These are phyloP conservation scores for Kregervanrija delftensis DNA, from an alignment of 805 yeast species.

Conservation along the genomic window DNA sequence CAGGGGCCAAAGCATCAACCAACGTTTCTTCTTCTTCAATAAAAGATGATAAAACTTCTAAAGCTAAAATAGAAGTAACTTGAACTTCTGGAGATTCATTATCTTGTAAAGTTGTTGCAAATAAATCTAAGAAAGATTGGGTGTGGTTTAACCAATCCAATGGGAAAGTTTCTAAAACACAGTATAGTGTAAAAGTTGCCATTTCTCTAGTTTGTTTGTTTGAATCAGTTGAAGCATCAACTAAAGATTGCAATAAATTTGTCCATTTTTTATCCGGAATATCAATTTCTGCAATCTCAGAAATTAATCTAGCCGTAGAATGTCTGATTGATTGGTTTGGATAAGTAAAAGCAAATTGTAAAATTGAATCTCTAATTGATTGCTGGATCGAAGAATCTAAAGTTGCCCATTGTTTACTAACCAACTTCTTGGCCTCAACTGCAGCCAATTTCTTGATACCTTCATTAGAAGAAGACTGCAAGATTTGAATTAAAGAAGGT, in stretches of 20 bases:
- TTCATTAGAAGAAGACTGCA: constrained; percentile 61
- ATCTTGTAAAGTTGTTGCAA: constrained; percentile 58
- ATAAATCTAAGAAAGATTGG: constrained; percentile 63
- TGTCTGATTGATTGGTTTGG: constrained; percentile 68
- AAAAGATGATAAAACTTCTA: constrained; percentile 62
- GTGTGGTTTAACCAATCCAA: constrained; percentile 51
- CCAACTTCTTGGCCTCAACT: constrained; percentile 87
- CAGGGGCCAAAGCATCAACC: constrained; percentile 31
- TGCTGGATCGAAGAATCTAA: constrained; percentile 44
- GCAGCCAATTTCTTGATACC: constrained; percentile 89
- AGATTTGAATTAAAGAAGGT: constrained; percentile 76
- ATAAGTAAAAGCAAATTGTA: constrained; percentile 62
- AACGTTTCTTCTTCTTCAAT: constrained; percentile 55
- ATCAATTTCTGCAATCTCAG: constrained; percentile 78
- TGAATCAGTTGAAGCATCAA: constrained; percentile 53
- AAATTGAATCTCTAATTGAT: constrained; percentile 59
- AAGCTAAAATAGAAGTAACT: constrained; percentile 73
- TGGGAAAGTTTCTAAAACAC: constrained; percentile 68
- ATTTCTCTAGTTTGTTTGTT: constrained; percentile 60
- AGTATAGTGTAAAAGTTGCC: constrained; percentile 70
- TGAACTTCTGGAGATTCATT: constrained; percentile 65
- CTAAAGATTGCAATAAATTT: constrained; percentile 63
- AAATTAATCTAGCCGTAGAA: constrained; percentile 80
- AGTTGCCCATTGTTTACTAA: constrained; percentile 61
- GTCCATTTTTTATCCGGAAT: constrained; percentile 65